phyloP scores from a whole-genome alignment of 169 alveolate species.

The Sarcocystis neurona region DNA sequence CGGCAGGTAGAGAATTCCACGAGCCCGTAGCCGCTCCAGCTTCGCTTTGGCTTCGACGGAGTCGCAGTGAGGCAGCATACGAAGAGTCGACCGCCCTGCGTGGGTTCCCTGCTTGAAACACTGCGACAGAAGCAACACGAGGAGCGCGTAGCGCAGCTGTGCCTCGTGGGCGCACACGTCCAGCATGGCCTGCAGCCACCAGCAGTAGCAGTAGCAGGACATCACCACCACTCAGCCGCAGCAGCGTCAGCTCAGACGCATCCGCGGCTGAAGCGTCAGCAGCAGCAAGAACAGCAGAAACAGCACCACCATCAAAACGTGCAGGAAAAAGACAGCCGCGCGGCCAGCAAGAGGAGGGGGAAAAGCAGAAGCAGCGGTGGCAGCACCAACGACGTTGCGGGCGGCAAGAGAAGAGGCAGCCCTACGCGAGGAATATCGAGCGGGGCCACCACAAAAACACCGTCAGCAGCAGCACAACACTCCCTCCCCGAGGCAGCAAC shows the following conservation, averaged over 20 bases:
- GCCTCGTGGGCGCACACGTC: conserved; percentile 69
- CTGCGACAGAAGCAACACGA: conserved; percentile 65
- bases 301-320: not conserved
- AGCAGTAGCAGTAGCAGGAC: no score
- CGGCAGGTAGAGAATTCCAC: not conserved
- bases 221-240: no score
- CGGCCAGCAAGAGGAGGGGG: not conserved
- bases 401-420: not conserved
- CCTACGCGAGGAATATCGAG: not conserved
- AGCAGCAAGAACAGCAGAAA: no score
- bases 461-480: no score
- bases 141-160: conserved; percentile 60
- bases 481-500: no score
- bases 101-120: conserved; percentile 61
- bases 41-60: not conserved
- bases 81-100: conserved; percentile 30
- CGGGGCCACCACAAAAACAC: no score
- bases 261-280: no score
- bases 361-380: not conserved
- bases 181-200: conserved; percentile 63
- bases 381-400: not conserved
- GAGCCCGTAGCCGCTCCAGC: not conserved
- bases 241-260: no score
- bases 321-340: not conserved
- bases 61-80: conserved; percentile 1